Conservation (phyloP, 2,329 filamentous ascomycete species). For the Magnaporthiopsis rhizophila region DNA sequence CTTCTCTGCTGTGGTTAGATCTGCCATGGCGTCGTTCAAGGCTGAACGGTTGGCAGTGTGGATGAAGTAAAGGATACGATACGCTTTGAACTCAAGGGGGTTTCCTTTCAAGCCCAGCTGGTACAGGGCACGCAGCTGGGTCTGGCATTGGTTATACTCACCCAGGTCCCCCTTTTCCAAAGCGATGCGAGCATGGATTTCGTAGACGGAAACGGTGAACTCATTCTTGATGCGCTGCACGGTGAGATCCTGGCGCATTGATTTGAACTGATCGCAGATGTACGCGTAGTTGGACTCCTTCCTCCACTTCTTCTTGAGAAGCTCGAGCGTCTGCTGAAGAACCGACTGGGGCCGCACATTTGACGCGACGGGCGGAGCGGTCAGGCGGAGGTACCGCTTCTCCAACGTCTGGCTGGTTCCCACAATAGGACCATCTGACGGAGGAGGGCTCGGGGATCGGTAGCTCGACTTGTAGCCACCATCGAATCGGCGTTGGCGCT, state of each 20-base stretch:
- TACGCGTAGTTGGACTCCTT: slow-evolving; percentile 91
- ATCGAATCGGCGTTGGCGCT: slow-evolving; percentile 82
- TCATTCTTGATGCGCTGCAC: slow-evolving; percentile 96
- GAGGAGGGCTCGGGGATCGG: slow-evolving; percentile 48
- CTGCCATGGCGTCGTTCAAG: slow-evolving; percentile 95
- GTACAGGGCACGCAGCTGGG: slow-evolving; percentile 89
- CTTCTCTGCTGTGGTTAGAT: slow-evolving; percentile 98
- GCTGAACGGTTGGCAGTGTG: slow-evolving; percentile 97
- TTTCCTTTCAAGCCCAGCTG: slow-evolving; percentile 79
- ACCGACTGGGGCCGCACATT: slow-evolving; percentile 78
- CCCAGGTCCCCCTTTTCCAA: slow-evolving; percentile 97
- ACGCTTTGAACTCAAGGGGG: slow-evolving; percentile 93
- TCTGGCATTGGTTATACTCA: slow-evolving; percentile 99
- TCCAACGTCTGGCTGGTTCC: slow-evolving; percentile 79
- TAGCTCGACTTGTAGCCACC: slow-evolving; percentile 50
- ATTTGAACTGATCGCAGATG: slow-evolving; percentile 99
- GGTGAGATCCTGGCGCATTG: slow-evolving; percentile 92
- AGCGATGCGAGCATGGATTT: slow-evolving; percentile 94
- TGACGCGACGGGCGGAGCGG: slow-evolving; percentile 78
- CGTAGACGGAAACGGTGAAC: slow-evolving; percentile 93
- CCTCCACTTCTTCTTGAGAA: slow-evolving; percentile 92
- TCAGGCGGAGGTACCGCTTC: slow-evolving; percentile 92
- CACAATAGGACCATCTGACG: slow-evolving; percentile 64
- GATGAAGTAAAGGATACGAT: slow-evolving; percentile 99
- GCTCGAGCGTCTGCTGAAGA: slow-evolving; percentile 74